Evolutionary conservation across 2,329 filamentous ascomycete species (phyloP).

Genomic region (Gyromitra esculenta): DNA sequence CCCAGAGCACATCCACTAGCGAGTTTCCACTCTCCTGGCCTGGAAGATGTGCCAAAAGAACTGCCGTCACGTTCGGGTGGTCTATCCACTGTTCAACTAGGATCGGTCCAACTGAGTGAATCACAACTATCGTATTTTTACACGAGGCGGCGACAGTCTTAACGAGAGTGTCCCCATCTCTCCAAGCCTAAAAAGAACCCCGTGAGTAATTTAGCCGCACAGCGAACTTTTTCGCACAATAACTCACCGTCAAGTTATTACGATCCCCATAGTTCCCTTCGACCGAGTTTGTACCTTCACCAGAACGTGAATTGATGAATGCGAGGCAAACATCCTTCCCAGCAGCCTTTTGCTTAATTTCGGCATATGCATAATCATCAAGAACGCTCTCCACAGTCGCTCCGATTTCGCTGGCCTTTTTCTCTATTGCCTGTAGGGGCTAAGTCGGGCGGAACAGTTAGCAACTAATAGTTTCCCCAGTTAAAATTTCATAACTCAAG

Average conservation of each 20-base stretch:
- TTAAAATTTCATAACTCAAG: background rate
- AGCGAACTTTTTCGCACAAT: background rate
- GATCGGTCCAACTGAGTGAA: conserved; percentile 71
- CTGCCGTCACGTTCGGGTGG: conserved; percentile 76
- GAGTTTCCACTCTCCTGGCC: conserved; percentile 80
- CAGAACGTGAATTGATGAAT: conserved; percentile 72
- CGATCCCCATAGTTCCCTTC: conserved; percentile 70
- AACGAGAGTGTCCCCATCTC: conserved; percentile 71
- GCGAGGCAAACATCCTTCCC: conserved; percentile 70
- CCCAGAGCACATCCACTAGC: conserved; percentile 78
- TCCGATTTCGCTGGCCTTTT: conserved; percentile 66
- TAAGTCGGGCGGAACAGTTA: conserved; percentile 68
- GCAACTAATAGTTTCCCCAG: conserved; percentile 64
- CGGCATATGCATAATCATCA: conserved; percentile 59
- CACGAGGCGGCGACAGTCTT: conserved; percentile 68
- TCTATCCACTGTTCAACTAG: conserved; percentile 70
- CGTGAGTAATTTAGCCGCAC: conserved; percentile 66
- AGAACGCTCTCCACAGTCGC: conserved; percentile 64
- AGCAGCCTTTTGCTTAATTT: conserved; percentile 63
- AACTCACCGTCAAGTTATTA: conserved; percentile 71
- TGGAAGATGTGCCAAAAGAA: conserved; percentile 78
- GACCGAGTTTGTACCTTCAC: conserved; percentile 73
- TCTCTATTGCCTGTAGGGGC: conserved; percentile 72
- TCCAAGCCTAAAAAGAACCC: conserved; percentile 71
- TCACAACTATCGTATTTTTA: conserved; percentile 72